phyloP scores from a whole-genome alignment of 2,329 filamentous ascomycete genomes.

The Cryphonectria carpinicola region DNA sequence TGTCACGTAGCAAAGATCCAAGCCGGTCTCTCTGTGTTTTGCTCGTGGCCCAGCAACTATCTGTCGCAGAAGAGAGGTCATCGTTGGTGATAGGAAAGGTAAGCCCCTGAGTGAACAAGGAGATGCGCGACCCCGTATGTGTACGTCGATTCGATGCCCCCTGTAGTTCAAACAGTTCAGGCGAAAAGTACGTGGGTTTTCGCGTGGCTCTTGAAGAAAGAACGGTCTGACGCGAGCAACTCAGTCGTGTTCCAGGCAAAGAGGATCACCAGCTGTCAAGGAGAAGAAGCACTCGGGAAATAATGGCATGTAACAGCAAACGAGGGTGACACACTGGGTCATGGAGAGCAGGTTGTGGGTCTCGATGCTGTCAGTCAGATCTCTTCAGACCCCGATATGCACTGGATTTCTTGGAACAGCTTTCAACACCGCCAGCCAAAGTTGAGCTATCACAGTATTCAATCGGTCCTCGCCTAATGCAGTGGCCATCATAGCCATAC shows the following conservation, averaged over 20 bases:
- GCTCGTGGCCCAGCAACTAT: conserved; percentile 87
- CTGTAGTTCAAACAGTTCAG: not conserved
- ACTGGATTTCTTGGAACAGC: conserved; percentile 3
- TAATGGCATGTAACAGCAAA: not conserved
- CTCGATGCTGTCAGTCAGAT: not conserved
- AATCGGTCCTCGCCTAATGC: not conserved
- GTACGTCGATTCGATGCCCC: not conserved
- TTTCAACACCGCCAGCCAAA: not conserved
- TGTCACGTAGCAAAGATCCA: conserved; percentile 96
- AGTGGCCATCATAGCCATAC: conserved; percentile 10
- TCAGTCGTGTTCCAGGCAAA: not conserved
- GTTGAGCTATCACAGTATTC: not conserved
- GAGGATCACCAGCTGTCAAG: not conserved
- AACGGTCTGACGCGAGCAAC: not conserved
- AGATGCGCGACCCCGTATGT: not conserved
- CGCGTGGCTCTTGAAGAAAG: not conserved
- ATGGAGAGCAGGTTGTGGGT: not conserved
- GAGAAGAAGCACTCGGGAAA: not conserved
- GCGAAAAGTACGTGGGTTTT: not conserved
- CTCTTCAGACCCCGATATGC: not conserved
- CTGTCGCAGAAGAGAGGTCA: conserved; percentile 82
- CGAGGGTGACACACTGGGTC: not conserved
- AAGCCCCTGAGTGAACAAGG: not conserved
- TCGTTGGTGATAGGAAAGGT: conserved; percentile 34
- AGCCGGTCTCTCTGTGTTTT: conserved; percentile 81